Evolutionary conservation across 2,329 filamentous ascomycete species (phyloP).

Genomic region (Fusarium piperis): DNA sequence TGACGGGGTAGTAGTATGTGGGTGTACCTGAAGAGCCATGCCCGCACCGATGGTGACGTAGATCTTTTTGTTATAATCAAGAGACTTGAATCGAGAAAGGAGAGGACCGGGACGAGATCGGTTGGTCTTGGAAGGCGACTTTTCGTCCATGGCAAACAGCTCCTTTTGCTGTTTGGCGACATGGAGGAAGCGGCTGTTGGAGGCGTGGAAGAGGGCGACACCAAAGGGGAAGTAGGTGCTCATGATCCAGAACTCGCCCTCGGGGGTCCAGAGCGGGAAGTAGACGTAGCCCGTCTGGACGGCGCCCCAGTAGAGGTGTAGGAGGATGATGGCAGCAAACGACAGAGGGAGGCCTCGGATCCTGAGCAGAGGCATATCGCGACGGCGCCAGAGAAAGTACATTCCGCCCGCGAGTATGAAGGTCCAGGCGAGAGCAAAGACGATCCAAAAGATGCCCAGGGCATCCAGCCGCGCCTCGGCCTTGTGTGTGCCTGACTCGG

Average conservation of each 20-base stretch:
- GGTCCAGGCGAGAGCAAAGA: conserved; percentile 52
- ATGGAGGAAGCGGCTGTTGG: conserved; percentile 69
- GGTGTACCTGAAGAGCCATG: conserved; percentile 65
- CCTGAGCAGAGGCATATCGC: conserved; percentile 52
- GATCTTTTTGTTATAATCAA: conserved; percentile 60
- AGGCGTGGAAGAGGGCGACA: conserved; percentile 72
- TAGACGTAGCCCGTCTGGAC: conserved; percentile 53
- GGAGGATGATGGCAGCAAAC: conserved; percentile 51
- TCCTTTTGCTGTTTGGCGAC: conserved; percentile 65
- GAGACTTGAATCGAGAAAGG: conserved; percentile 49
- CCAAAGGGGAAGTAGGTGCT: conserved; percentile 71
- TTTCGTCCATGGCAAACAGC: conserved; percentile 42
- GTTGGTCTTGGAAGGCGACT: conserved; percentile 4
- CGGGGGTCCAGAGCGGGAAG: conserved; percentile 57
- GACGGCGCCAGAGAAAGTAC: conserved; percentile 52
- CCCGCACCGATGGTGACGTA: conserved; percentile 61
- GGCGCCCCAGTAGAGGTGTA: conserved; percentile 56
- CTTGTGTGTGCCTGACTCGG: conserved; percentile 34
- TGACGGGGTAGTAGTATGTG: fast-evolving
- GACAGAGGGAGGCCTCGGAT: conserved; percentile 54
- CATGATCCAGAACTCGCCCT: conserved; percentile 74
- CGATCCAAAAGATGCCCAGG: conserved; percentile 54
- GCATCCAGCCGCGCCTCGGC: conserved; percentile 48
- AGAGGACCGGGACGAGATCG: conserved; percentile 37
- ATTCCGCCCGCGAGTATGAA: conserved; percentile 51